Evolutionary conservation across 192 early-diverging fungal species (phyloP), one percentile per base, ranked within the genome.

Genomic region (Coemansia sp.): DNA sequence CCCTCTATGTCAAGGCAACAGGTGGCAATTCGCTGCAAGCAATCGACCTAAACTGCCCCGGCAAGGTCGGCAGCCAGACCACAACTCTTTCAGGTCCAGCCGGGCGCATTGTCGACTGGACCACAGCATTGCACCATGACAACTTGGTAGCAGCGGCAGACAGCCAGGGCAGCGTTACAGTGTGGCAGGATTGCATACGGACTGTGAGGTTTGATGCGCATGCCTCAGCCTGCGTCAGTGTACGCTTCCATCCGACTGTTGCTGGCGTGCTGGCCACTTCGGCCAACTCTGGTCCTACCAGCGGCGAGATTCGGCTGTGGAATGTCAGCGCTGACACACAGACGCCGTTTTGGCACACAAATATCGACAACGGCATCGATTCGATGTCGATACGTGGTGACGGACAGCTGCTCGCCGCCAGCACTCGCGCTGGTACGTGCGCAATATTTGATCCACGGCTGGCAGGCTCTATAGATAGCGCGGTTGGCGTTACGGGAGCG

Each of bases 191-290:
- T 25, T 40, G 60, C 40, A 54, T 1, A 10, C 55, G 42, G 17
- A 36, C 28, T 12, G 21, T 55, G 15, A 40, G 21, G 5, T 47
- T 74, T 4, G 21, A 26, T 15, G 72, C 68, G 0, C 68, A 80
- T 31, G 17, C 24, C 5, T 21, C 56, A 5, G 61, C 64, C 11
- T 74, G 77, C 58, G 44, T 15, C 18, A 74, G 48, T 18, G 68
- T 56, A 1, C 40, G 48, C n/a, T 80, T 80, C 51, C 72, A 73
- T 23, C 71, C 77, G 14, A 80, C 77, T 17, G 77, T 74, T 31
- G 64, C 77, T 4, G 60, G 62, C 1, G 21, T 73, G 8, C 3
- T 79, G 18, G 71, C 61, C 18, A 64, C 76, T 21, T 51, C 59
- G 11, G 49, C 60, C 3, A 60, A 42, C 34, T 40, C 52, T 48